Percentiles rank a stretch among this genome's conserved stretches.
phyloP scores from a whole-genome alignment of 768 basidiomycete genomes.

The Cytidiella melzeri region DNA sequence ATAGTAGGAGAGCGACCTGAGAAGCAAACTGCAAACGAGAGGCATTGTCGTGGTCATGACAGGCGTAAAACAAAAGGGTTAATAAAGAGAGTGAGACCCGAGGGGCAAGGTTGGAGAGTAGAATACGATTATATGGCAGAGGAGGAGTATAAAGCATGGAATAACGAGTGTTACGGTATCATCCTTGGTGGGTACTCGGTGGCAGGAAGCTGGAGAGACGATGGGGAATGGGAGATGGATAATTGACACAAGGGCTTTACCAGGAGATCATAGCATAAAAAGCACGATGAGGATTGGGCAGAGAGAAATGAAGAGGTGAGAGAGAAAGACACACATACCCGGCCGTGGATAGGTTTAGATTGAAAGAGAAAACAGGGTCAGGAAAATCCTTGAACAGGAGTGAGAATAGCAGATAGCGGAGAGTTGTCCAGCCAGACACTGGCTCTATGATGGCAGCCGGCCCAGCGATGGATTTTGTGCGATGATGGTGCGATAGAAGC shows the following conservation, averaged over 20 bases:
- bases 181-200: slow-evolving; percentile 23
- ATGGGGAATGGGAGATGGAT: slow-evolving; percentile 2
- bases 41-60: slow-evolving; percentile 6
- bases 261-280: slow-evolving; percentile 21
- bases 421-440: slow-evolving; percentile 10
- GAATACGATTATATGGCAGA: slow-evolving; percentile 3
- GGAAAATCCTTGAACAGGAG: slow-evolving; percentile 16
- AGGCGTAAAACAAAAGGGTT: slow-evolving; percentile 3
- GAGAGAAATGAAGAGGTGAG: slow-evolving; percentile 18
- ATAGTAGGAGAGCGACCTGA: slow-evolving; percentile 10
- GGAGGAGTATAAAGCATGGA: slow-evolving; percentile 14
- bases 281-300: slow-evolving; percentile 11
- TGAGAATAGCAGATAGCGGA: slow-evolving; percentile 15
- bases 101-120: slow-evolving; percentile 1
- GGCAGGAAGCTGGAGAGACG: slow-evolving; percentile 15
- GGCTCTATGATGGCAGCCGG: slow-evolving; percentile 22
- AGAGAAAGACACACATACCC: slow-evolving; percentile 15
- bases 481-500: slow-evolving; percentile 76
- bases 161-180: slow-evolving; percentile 29
- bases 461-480: slow-evolving; percentile 68
- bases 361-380: slow-evolving; percentile 20
- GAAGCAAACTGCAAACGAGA: slow-evolving; percentile 8
- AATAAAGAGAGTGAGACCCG: slow-evolving; percentile 9
- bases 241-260: slow-evolving; percentile 1
- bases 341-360: slow-evolving; percentile 9